Base-by-base conservation (phyloP, 139 green algal species). In the Chlorella vulgaris region DNA sequence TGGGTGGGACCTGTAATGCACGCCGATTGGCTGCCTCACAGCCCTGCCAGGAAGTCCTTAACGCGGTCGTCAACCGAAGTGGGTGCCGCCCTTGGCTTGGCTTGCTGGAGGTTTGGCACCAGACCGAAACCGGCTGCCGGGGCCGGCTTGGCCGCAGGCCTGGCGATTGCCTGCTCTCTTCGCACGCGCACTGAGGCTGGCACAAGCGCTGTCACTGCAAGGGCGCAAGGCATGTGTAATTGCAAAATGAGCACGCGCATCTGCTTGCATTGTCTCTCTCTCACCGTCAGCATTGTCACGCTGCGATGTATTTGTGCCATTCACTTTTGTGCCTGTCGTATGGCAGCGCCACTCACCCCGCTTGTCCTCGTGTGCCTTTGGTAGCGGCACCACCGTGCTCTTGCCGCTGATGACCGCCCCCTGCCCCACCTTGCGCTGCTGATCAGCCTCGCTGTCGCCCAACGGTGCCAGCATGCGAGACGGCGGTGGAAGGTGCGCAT, bases 311-410 rank as follows among this genome's bases (percentile, higher is more conserved):
- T 15, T 15, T 58, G 47, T 15, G 13, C 47, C 47, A 24, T 13
- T 33, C 7, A 13, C 21, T 38, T 33, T n/a, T 33, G 60, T 19
- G n/a, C 28, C 13, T 7, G 60, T 15, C 26, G 21, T 15, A 68
- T 13, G 24, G 24, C 21, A 10, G 60, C 19, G 28, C 24, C 33
- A 39, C 77, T 53, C 69, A 84, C 80, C 80, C 31, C 69, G 47
- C 69, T 92, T 93, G 67, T 96, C 91, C 7, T 94, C 84, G 19
- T 94, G 86, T 0, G 93, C 93, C 24, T 90, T 81, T 7, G 93
- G 88, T 61, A 93, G 86, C 55, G 92, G 91, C 15, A 93, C 86
- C 47, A 97, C 93, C 7, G 93, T 97, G 60, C 85, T 90, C 26
- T 84, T 89, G 18, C 84, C 93, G 31, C 85, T 87, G 71, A 79